These are phyloP conservation scores for Vaccinium myrtillus DNA, from an alignment of 148 eudicot species.

Conservation along the genomic window DNA sequence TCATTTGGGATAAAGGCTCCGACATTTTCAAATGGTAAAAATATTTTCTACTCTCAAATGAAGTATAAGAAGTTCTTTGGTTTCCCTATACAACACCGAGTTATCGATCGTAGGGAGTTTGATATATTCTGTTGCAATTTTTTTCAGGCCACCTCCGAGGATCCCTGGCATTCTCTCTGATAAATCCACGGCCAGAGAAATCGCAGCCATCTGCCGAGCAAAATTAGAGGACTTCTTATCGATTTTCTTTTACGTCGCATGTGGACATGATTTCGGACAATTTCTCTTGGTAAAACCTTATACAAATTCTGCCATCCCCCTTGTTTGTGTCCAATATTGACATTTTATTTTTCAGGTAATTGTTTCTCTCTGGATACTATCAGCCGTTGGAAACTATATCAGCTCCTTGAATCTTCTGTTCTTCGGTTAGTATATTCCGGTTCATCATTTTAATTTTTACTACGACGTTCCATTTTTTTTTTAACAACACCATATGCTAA, in stretches of 20 bases:
- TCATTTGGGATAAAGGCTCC: conserved; percentile 35
- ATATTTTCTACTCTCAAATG: background rate
- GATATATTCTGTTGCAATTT: background rate
- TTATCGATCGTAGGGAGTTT: background rate
- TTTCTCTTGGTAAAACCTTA: conserved; percentile 45
- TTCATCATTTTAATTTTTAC: too few species aligned
- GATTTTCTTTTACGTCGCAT: conserved; percentile 21
- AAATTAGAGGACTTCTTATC: conserved; percentile 22
- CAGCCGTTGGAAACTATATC: conserved; percentile 48
- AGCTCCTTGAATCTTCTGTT: conserved; percentile 55
- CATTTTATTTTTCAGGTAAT: conserved; percentile 36
- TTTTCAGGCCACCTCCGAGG: conserved; percentile 35
- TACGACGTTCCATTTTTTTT: background rate
- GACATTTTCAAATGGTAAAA: conserved; percentile 39
- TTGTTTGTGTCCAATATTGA: background rate
- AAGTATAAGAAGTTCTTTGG: background rate
- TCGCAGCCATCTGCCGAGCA: conserved; percentile 17
- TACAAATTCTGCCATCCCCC: background rate
- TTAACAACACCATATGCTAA: background rate
- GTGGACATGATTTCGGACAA: conserved; percentile 32
- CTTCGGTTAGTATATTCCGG: conserved; percentile 33
- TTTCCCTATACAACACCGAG: background rate
- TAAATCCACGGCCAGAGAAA: conserved; percentile 19
- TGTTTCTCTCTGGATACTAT: conserved; percentile 39
- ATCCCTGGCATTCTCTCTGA: conserved; percentile 25